Percentiles rank a stretch among this genome's conserved stretches.
Evolutionary conservation across 768 basidiomycete species (phyloP).

Genomic region (Trametes maxima): DNA sequence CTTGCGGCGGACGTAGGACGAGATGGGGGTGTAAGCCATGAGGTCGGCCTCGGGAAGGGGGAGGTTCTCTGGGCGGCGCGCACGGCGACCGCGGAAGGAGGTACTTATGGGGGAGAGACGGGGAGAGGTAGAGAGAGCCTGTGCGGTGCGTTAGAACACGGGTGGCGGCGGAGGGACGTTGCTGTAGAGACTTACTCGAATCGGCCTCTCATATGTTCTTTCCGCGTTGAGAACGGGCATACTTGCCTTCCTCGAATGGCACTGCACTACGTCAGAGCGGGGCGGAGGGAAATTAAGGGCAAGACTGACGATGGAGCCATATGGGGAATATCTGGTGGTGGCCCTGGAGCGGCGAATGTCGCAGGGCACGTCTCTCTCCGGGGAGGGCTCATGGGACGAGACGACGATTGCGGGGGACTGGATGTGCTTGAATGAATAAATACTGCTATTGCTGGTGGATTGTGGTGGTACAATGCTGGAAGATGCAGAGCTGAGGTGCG

Average conservation of each 20-base stretch:
- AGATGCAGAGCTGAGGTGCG: conserved; percentile 26
- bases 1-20: conserved; percentile 76
- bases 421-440: conserved; percentile 23
- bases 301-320: conserved; percentile 34
- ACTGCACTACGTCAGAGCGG: conserved; percentile 23
- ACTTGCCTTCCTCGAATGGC: conserved; percentile 34
- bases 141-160: background rate
- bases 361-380: conserved; percentile 21
- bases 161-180: background rate
- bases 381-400: conserved; percentile 25
- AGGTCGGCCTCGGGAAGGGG: conserved; percentile 31
- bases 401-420: conserved; percentile 33
- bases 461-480: conserved; percentile 27
- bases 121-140: conserved; percentile 37
- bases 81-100: conserved; percentile 26
- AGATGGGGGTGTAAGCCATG: conserved; percentile 63
- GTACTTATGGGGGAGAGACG: conserved; percentile 26
- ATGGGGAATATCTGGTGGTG: conserved; percentile 37
- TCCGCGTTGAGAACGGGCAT: conserved; percentile 31
- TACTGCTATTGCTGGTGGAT: conserved; percentile 24
- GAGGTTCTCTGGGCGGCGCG: conserved; percentile 29
- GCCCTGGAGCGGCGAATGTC: conserved; percentile 30
- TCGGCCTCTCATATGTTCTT: conserved; percentile 24
- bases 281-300: background rate
- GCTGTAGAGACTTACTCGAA: conserved; percentile 27